Percentiles rank a stretch among this genome's conserved stretches.
Conservation (phyloP, 495 filamentous ascomycete genomes). For the Lasiosphaeria miniovina region DNA sequence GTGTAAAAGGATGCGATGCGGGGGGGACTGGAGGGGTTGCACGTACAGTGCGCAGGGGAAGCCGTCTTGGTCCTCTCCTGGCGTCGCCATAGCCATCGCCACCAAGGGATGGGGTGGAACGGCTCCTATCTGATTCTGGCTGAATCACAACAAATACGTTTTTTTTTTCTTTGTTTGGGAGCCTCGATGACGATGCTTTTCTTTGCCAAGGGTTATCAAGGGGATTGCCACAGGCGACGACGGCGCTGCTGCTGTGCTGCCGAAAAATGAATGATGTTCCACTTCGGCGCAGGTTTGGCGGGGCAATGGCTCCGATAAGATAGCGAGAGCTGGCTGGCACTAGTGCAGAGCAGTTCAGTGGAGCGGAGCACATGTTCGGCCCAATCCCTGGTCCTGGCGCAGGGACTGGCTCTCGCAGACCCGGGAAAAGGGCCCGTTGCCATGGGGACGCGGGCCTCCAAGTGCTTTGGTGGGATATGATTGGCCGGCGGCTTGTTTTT, state of each 20-base stretch:
- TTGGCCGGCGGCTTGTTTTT: slow-evolving; percentile 6
- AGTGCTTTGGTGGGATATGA: too few species aligned
- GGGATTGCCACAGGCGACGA: background rate
- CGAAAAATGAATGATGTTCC: background rate
- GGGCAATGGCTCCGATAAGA: slow-evolving; percentile 13
- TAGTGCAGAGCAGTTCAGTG: too few species aligned
- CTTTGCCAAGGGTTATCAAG: background rate
- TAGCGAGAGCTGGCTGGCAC: background rate
- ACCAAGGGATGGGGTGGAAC: too few species aligned
- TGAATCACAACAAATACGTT: too few species aligned
- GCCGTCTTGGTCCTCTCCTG: background rate
- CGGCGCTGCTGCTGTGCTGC: background rate
- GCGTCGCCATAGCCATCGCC: slow-evolving; percentile 17
- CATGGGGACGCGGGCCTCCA: slow-evolving; percentile 5
- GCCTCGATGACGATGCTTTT: slow-evolving; percentile 2
- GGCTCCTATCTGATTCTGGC: too few species aligned
- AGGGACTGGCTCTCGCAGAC: too few species aligned
- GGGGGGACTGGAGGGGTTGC: too few species aligned
- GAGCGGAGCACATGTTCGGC: too few species aligned
- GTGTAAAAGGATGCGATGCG: too few species aligned
- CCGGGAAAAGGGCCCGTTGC: slow-evolving; percentile 4
- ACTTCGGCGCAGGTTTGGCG: background rate
- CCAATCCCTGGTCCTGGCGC: too few species aligned
- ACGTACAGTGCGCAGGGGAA: slow-evolving; percentile 72
- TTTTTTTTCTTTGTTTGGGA: too few species aligned